Percentiles rank a stretch among this genome's conserved stretches.
phyloP scores from a whole-genome alignment of 176 grass and related monocot species.

The Juncus inflexus region DNA sequence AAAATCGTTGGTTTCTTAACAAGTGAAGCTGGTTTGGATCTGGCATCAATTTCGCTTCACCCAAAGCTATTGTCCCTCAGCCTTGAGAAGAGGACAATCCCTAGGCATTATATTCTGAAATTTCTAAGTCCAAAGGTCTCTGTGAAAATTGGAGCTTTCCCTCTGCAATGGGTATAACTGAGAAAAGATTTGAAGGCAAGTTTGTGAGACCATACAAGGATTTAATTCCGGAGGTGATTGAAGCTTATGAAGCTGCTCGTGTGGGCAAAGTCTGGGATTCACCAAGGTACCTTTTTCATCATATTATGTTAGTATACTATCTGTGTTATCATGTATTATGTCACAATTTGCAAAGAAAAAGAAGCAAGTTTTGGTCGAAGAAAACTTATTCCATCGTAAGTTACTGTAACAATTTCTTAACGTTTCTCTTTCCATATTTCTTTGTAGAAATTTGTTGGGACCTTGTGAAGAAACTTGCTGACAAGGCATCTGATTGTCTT shows the following conservation, averaged over 20 bases:
- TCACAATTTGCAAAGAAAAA: too few relatives aligned
- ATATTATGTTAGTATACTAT: not conserved
- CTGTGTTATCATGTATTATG: too few relatives aligned
- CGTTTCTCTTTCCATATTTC: too few relatives aligned
- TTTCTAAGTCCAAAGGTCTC: not conserved
- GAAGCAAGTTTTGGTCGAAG: too few relatives aligned
- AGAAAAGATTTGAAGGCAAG: not conserved
- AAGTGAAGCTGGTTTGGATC: constrained; percentile 28
- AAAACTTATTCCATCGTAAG: too few relatives aligned
- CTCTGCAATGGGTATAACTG: not conserved
- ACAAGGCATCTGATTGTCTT: too few relatives aligned
- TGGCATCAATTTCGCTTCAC: constrained; percentile 19
- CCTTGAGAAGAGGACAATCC: not conserved
- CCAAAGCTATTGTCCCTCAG: not conserved
- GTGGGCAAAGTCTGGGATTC: too few relatives aligned
- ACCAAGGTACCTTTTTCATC: too few relatives aligned
- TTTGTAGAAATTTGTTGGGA: too few relatives aligned
- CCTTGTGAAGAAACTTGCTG: too few relatives aligned
- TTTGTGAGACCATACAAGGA: not conserved
- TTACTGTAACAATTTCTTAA: too few relatives aligned
- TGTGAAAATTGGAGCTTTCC: not conserved
- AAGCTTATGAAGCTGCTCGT: not conserved
- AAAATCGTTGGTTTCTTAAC: constrained; percentile 9
- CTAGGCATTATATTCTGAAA: not conserved
- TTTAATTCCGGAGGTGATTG: not conserved